Evolutionary conservation across 257 asterid species (phyloP), one percentile per base, ranked within the genome.

Genomic region (Voacanga thouarsii): DNA sequence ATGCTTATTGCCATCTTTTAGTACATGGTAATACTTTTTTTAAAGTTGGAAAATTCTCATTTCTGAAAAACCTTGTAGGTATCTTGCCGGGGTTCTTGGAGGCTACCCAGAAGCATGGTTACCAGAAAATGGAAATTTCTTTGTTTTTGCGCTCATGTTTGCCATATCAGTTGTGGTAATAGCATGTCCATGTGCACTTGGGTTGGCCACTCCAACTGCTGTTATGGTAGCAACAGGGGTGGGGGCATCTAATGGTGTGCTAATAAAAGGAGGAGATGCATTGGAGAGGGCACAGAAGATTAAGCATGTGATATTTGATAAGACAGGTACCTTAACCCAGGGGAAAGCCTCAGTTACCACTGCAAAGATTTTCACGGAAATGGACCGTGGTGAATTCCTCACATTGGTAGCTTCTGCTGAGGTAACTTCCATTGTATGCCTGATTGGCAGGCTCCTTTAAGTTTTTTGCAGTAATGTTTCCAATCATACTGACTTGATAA

Each of bases 101-200:
- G 88, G 84, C 69, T 93, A 92, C 79, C 98, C 99, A 21, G 71
- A 80, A 72, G 87, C 90, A 59, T 96, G 99, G 99, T 87, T 96
- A 57, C 98, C 95, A 1, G 93, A 91, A 83, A 87, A 92, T 83
- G 87, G 95, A 81, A 96, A 88, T 78, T 85, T 88, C 80, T 96
- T 96, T 84, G 97, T 96, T 57, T 96, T 96, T 77, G 86, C 99
- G 63, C 97, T 96, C 80, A 96, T 93, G 99, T 96, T 96, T 85
- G 86, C 99, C 57, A 93, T 96, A 88, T 89, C 99, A 49, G 97
- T 92, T 72, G 91, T 96, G 26, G 99, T 96, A 80, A 89, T 96
- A 80, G 97, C 99, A 80, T 96, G 99, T 56, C 98, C 99, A 45
- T 96, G 99, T 78, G 99, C 99, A 71, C 98, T 96, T 89, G 99